Evolutionary conservation across 495 filamentous ascomycete genomes (phyloP), one percentile per base, ranked within the genome.

Genomic region (Aspergillus cristatus): DNA sequence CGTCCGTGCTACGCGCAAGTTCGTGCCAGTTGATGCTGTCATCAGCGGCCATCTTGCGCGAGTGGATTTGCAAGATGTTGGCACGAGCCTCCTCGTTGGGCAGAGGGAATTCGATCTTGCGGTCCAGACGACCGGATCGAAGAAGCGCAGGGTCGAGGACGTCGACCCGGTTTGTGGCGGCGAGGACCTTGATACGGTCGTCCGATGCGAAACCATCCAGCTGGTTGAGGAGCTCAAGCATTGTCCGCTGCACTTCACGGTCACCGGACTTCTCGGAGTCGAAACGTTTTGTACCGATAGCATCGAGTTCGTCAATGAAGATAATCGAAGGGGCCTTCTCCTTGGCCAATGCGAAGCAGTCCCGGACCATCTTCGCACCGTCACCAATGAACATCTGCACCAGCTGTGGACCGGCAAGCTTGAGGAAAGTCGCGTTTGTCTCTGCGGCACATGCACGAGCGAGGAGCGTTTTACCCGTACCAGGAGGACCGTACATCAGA

Each of bases 381-480:
- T 99, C 91, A 51, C 91, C 91, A 35, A 99, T 99, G 63, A 99
- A 99, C 91, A 99, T 99, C 60, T 99, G 91, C 14, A 99, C 91
- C n/a, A 99, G 78, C 64, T 97, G 93, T 2, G 91, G 91, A 28
- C 91, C 91, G 38, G 91, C 91, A 42, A 99, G 86, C 57, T 98
- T 98, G 55, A 99, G 82, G 76, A 99, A 99, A 32, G 91, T 99
- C 41, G 91, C 91, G 40, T 99, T 90, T 42, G 93, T 97, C 67
- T 97, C 90, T 38, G 91, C 91, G 14, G 91, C 91, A 58, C 91
- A 99, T 35, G 91, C 91, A 65, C 91, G 84, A 45, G 91, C 91
- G 35, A 99, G 80, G 7, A 99, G 86, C 13, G 91, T 99, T 61
- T 96, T 96, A 60, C 89, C 89, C 28, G 84, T 90, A 62, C 91